Percentiles rank a stretch among this genome's conserved stretches.
phyloP scores from a whole-genome alignment of 2,329 filamentous ascomycete species.

The Acarospora socialis region DNA sequence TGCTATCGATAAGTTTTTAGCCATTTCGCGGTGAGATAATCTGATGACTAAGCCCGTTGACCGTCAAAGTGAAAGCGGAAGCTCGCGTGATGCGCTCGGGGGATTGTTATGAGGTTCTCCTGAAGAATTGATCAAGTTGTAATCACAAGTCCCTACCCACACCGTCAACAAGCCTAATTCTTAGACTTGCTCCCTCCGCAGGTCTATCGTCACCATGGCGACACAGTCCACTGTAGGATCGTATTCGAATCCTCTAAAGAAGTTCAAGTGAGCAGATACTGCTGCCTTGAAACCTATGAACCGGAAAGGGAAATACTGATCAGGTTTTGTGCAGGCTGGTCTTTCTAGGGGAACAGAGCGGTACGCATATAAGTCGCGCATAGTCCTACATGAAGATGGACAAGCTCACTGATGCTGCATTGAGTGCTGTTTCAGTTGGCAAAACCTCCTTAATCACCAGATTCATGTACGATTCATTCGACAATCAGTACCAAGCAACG shows the following conservation, averaged over 20 bases:
- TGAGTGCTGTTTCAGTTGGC: conserved; percentile 72
- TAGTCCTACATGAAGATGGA: conserved; percentile 6
- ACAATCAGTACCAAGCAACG: conserved; percentile 16
- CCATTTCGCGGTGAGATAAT: too few species aligned
- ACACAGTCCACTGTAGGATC: conserved; percentile 57
- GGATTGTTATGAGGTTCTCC: too few species aligned
- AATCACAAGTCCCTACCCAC: too few species aligned
- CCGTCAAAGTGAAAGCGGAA: too few species aligned
- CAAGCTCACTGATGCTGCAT: conserved; percentile 13
- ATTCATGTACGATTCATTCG: conserved; percentile 99
- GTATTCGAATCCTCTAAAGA: conserved; percentile 99
- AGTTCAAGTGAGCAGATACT: conserved; percentile 68
- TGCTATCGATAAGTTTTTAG: too few species aligned
- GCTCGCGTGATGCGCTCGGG: too few species aligned
- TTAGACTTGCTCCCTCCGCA: too few species aligned
- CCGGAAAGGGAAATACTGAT: conserved; percentile 18
- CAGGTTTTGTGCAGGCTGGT: conserved; percentile 52
- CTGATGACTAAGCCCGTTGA: too few species aligned
- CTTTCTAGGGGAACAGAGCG: conserved; percentile 95
- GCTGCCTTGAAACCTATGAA: conserved; percentile 4
- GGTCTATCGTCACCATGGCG: conserved; percentile 59
- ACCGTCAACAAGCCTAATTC: too few species aligned
- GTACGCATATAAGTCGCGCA: conserved; percentile 44
- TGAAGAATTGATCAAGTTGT: too few species aligned
- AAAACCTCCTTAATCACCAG: conserved; percentile 97